Evolutionary conservation across 2,329 filamentous ascomycete genomes (phyloP).

Genomic region (Parafenestella ontariensis): DNA sequence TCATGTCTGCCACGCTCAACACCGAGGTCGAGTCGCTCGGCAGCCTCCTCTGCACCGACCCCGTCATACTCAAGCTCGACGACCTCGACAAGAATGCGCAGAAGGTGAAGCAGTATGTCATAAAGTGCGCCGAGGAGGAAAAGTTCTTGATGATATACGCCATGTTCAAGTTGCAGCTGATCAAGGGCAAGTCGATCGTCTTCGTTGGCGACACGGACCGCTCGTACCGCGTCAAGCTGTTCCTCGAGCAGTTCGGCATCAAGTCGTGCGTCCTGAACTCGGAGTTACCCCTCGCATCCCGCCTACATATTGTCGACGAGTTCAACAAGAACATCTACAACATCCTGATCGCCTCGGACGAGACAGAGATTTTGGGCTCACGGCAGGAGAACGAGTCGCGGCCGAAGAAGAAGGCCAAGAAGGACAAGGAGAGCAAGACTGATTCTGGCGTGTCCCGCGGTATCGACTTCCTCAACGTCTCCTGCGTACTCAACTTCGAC

Average conservation of each 20-base stretch:
- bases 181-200: conserved; percentile 89
- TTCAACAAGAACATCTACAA: conserved; percentile 98
- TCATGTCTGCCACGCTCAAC: conserved; percentile 93
- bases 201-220: conserved; percentile 87
- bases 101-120: conserved; percentile 83
- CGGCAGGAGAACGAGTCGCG: conserved; percentile 48
- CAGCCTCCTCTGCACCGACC: conserved; percentile 82
- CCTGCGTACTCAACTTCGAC: conserved; percentile 89
- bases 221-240: conserved; percentile 92
- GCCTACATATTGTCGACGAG: conserved; percentile 93
- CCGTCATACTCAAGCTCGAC: conserved; percentile 80
- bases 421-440: conserved; percentile 68
- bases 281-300: conserved; percentile 89
- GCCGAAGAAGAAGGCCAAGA: conserved; percentile 64
- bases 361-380: conserved; percentile 80
- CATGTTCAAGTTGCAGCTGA: conserved; percentile 91
- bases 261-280: conserved; percentile 93
- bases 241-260: conserved; percentile 95
- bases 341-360: conserved; percentile 95
- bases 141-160: conserved; percentile 94
- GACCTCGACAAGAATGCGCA: conserved; percentile 79
- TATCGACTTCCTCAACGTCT: conserved; percentile 94
- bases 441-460: conserved; percentile 96
- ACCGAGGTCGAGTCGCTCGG: conserved; percentile 87
- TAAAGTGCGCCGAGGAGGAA: conserved; percentile 94